A percentile compares a stretch with the other conserved stretches of the same genome.
Conservation (phyloP, 768 basidiomycete species). For the Lentinula edodes region DNA sequence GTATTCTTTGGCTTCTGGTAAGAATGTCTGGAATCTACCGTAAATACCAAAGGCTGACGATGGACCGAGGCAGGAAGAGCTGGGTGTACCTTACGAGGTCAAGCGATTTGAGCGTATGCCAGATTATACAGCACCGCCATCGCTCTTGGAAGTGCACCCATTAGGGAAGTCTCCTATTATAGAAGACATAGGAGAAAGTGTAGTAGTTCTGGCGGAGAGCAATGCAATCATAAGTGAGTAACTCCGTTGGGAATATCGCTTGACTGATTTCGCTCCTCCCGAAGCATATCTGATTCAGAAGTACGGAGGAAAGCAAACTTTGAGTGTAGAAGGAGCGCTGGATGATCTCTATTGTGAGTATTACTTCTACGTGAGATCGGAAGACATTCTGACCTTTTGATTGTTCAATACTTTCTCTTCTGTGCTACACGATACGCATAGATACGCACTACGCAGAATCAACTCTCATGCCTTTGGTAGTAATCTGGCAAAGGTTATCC, state of each 20-base stretch:
- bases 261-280: constrained; percentile 8
- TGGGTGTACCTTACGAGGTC: constrained; percentile 37
- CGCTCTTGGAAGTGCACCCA: constrained; percentile 32
- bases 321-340: constrained; percentile 20
- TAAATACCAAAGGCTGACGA: background rate
- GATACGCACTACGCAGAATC: constrained; percentile 37
- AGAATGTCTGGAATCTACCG: background rate
- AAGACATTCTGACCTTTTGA: background rate
- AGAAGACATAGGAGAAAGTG: constrained; percentile 33
- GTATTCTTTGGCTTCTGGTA: constrained; percentile 32
- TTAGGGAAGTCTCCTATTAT: constrained; percentile 30
- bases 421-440: constrained; percentile 7
- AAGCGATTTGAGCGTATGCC: constrained; percentile 32
- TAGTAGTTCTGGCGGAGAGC: constrained; percentile 32
- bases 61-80: constrained; percentile 39
- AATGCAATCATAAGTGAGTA: constrained; percentile 37
- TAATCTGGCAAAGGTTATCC: background rate
- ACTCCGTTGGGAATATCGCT: background rate
- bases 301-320: constrained; percentile 28
- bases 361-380: background rate
- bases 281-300: constrained; percentile 38
- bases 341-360: constrained; percentile 33
- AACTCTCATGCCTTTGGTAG: constrained; percentile 34
- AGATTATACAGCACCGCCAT: constrained; percentile 27
- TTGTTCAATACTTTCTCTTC: background rate